Percentiles rank a stretch among this genome's conserved stretches.
phyloP scores from a whole-genome alignment of 768 basidiomycete genomes.

The Lenzites betulinus region DNA sequence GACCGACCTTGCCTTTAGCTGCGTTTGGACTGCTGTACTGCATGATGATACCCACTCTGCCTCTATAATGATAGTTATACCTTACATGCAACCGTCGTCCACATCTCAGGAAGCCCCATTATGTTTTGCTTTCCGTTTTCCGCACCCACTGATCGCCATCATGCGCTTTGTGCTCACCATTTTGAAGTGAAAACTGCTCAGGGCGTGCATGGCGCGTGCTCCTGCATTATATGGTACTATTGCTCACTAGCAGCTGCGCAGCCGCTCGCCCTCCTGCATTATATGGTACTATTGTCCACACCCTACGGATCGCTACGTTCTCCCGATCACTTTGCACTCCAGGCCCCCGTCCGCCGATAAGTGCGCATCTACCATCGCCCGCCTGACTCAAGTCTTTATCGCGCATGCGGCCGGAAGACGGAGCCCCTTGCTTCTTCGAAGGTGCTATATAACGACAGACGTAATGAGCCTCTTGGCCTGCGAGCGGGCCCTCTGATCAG shows the following conservation, averaged over 20 bases:
- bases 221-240: background rate
- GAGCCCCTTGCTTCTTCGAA: conserved; percentile 1
- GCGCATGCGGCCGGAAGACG: background rate
- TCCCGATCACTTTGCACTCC: background rate
- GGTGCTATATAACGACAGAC: background rate
- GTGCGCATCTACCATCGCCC: background rate
- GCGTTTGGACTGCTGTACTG: too few relatives aligned
- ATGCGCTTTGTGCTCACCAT: too few relatives aligned
- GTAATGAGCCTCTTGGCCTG: background rate
- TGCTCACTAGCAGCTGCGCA: too few relatives aligned
- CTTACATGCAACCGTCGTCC: too few relatives aligned
- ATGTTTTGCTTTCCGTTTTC: too few relatives aligned
- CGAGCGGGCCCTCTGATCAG: too few relatives aligned
- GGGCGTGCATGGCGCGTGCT: too few relatives aligned
- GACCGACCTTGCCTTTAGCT: background rate
- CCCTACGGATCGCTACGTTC: background rate
- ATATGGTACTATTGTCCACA: background rate
- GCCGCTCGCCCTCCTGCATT: background rate
- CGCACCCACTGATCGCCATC: too few relatives aligned
- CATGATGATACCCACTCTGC: too few relatives aligned
- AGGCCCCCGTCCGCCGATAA: background rate
- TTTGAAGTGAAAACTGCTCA: too few relatives aligned
- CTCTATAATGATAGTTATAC: too few relatives aligned
- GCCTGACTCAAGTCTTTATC: conserved; percentile 4
- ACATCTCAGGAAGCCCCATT: too few relatives aligned